phyloP scores from a whole-genome alignment of 2,329 filamentous ascomycete genomes.

The Sporothrix brunneoviolacea region DNA sequence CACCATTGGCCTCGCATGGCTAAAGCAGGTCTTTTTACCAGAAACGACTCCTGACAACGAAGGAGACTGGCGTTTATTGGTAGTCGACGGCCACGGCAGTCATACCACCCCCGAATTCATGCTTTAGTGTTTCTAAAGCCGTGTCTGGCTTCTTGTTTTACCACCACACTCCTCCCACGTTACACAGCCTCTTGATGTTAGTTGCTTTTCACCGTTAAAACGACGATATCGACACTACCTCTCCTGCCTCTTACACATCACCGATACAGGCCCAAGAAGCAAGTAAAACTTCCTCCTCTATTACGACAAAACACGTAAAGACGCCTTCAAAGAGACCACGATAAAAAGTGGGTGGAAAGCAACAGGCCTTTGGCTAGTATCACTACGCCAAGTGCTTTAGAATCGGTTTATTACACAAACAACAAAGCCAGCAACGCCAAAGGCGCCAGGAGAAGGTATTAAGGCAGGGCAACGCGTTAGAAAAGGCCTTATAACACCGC shows the following conservation, averaged over 20 bases:
- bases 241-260: background rate
- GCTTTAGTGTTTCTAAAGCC: background rate
- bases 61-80: background rate
- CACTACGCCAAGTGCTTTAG: background rate
- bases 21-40: background rate
- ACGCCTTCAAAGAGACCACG: background rate
- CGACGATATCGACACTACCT: background rate
- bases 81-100: background rate
- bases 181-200: background rate
- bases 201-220: background rate
- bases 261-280: background rate
- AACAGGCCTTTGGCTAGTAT: background rate
- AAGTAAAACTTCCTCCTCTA: background rate
- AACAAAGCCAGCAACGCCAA: background rate
- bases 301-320: background rate
- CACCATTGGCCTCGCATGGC: background rate
- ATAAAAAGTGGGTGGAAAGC: background rate
- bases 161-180: background rate
- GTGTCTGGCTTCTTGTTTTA: background rate
- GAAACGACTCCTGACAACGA: background rate
- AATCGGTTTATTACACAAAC: background rate
- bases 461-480: no score
- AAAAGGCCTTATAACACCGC: background rate
- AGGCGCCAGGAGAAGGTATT: no score
- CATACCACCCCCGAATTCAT: background rate